Base-by-base conservation (phyloP, 2,329 filamentous ascomycete species). In the Chalara sp. region DNA sequence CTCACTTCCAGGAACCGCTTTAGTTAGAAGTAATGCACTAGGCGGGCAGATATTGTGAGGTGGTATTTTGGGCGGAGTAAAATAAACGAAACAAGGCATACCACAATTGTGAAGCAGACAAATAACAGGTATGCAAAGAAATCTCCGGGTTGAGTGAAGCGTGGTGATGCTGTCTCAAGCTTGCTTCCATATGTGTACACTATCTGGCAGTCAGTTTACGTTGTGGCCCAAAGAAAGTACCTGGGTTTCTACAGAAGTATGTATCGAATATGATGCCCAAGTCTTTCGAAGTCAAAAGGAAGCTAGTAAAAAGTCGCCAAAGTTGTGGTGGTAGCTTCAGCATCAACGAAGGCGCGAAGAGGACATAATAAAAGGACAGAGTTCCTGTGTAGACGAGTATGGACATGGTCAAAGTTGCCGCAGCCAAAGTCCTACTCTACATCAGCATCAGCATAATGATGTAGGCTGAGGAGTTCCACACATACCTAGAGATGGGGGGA, bases 91-190 rank as follows among this genome's bases (percentile, higher is more conserved):
- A 52, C 53, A 49, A 49, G 57, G 58, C 84, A 77, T 81, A 88
- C 84, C 72, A 83, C 56, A 52, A 87, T 84, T 56, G 79, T 67
- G 32, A 69, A 66, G 57, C 73, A 76, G 62, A 84, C 73, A 68
- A 88, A 87, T 50, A 79, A 58, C 53, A 86, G 67, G 65, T 86
- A 87, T 52, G 75, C 74, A 62, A 86, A 78, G 66, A 85, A 87
- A 61, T 85, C 80, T 61, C 82, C 84, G 12, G 82, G 79, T 55
- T 75, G 69, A 49, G 70, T 70, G 63, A 87, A 86, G 47, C 81
- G 76, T 43, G 78, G 69, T 28, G 81, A 82, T 54, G 75, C 75
- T 37, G 67, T 75, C 69, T 87, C 84, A 48, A 86, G 72, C 53
- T 74, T 73, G 61, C 77, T 83, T 59, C 77, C 76, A 70, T 87